Evolutionary conservation across 441 rosid genomes (phyloP), one percentile per base, ranked within the genome.

Genomic region (Bocquillonia castaneifolia): DNA sequence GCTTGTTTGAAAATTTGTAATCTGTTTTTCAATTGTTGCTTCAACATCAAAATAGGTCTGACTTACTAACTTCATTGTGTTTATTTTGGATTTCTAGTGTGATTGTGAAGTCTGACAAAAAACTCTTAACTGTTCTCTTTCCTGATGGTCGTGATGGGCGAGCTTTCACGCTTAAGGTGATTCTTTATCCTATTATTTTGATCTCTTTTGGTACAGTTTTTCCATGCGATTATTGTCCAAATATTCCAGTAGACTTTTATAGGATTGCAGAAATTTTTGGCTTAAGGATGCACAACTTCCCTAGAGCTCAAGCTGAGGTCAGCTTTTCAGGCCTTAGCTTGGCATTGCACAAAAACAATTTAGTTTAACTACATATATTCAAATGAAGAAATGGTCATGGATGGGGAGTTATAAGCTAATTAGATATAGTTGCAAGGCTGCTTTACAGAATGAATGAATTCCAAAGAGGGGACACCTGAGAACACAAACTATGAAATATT

Each of bases 111-210:
- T 92, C 93, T 71, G 99, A 95, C 70, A 95, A 95, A 83, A 95
- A 86, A 74, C 88, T 95, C 60, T 73, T 95, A 85, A 95, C 98
- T 22, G 99, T 95, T 67, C 92, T 86, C 70, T 92, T 95, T 78
- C 90, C 93, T 53, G 98, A 95, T 80, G 97, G 98, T 57, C 97
- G 96, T 63, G 98, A 94, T 68, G 99, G 99, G 71, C 87, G 98
- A 47, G 84, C 98, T 79, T 95, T 95, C 79, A 95, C 99, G 31
- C 91, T 95, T 58, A 95, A 95, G 98, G 98, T 95, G 76, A 63
- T 70, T 68, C 45, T 28, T 57, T 75, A 28, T 60, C 67, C 51
- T 68, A 40, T 39, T 59, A 15, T 31, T 62, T 23, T 50, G n/a
- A 2, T 12, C 47, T 18, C 8, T 53, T 74, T 65, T 73, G 69